phyloP scores from a whole-genome alignment of 192 early-diverging fungal genomes.

The Pilaira anomala region DNA sequence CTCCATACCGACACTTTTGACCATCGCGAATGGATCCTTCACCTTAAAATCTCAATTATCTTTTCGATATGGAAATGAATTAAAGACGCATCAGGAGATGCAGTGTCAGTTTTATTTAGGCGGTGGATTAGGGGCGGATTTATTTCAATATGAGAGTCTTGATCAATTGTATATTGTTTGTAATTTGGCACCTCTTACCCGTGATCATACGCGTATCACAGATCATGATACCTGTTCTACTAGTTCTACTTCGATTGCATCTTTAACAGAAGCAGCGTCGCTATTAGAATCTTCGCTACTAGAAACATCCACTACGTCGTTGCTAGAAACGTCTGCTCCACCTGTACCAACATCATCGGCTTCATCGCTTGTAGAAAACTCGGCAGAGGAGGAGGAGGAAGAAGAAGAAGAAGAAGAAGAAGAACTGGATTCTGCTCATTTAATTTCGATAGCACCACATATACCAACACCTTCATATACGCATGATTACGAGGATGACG shows the following conservation, averaged over 20 bases:
- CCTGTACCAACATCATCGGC: not conserved
- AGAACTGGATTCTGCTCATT: not conserved
- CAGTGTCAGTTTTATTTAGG: constrained; percentile 46
- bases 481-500: no score
- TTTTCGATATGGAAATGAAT: constrained; percentile 19
- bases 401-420: no score
- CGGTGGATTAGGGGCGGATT: constrained; percentile 54
- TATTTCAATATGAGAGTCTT: constrained; percentile 38
- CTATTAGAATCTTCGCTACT: not conserved
- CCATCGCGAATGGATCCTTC: constrained; percentile 35
- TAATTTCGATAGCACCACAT: not conserved
- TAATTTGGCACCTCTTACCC: not conserved
- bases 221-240: not conserved
- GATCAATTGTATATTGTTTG: constrained; percentile 48
- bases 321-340: not conserved
- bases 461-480: not conserved
- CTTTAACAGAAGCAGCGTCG: not conserved
- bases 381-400: not conserved
- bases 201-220: not conserved
- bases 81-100: no score
- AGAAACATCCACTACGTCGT: not conserved
- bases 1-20: constrained; percentile 20
- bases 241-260: no score
- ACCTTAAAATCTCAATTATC: constrained; percentile 44
- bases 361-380: not conserved